Evolutionary conservation across 257 asterid genomes (phyloP).

Genomic region (Solanum etuberosum): DNA sequence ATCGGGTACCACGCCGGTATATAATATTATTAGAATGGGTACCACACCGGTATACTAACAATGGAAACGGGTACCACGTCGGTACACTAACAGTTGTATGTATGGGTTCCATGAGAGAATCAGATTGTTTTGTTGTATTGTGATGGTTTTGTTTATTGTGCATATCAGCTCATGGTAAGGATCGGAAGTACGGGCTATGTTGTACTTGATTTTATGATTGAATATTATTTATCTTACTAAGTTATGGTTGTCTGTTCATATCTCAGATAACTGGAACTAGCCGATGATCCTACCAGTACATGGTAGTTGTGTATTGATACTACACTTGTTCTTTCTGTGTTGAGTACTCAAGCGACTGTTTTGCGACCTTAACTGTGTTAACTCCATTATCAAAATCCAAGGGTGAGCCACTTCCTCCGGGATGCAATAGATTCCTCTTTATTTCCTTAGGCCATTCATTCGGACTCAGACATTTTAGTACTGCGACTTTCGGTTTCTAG

Average conservation of each 20-base stretch:
- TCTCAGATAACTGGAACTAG: too few relatives aligned
- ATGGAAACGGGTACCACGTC: background rate
- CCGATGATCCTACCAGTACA: too few relatives aligned
- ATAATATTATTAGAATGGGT: background rate
- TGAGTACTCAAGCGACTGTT: background rate
- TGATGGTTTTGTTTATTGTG: background rate
- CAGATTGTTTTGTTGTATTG: background rate
- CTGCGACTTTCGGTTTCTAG: background rate
- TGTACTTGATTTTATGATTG: too few relatives aligned
- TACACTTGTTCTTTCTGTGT: too few relatives aligned
- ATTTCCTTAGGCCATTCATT: background rate
- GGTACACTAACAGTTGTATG: background rate
- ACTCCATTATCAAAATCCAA: background rate
- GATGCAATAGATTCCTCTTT: background rate
- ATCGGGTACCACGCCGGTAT: background rate
- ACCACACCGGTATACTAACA: background rate
- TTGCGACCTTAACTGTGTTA: background rate
- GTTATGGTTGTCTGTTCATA: too few relatives aligned
- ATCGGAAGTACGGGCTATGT: too few relatives aligned
- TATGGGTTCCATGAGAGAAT: background rate
- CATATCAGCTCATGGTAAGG: background rate
- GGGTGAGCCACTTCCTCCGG: background rate
- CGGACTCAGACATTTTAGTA: background rate
- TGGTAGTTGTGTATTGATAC: too few relatives aligned
- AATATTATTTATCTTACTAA: too few relatives aligned